A percentile compares a stretch with the other conserved stretches of the same genome.
phyloP scores from a whole-genome alignment of 179 eudicot genomes.

The Nepenthes alata region DNA sequence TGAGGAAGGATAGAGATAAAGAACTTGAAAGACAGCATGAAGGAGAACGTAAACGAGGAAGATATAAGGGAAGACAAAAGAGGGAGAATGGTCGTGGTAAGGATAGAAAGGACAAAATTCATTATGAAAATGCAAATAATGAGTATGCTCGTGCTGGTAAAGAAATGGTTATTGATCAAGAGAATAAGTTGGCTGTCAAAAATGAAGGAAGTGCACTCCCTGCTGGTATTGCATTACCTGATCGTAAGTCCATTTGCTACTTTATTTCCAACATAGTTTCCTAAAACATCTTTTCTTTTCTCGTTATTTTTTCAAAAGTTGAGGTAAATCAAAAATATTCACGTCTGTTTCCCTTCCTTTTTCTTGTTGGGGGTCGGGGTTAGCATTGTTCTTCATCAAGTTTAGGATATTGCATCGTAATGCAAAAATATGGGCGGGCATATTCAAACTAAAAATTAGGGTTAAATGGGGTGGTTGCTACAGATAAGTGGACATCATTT shows the following conservation, averaged over 20 bases:
- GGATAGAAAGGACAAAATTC: constrained; percentile 24
- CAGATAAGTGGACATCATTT: too few species aligned
- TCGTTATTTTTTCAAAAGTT: too few species aligned
- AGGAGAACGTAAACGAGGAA: constrained; percentile 40
- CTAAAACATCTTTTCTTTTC: too few species aligned
- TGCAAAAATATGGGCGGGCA: too few species aligned
- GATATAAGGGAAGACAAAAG: constrained; percentile 31
- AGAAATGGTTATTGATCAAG: constrained; percentile 26
- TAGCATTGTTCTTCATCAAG: too few species aligned
- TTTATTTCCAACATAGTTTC: neutral
- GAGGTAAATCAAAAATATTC: too few species aligned
- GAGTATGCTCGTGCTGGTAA: constrained; percentile 22
- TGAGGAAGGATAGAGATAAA: constrained; percentile 47
- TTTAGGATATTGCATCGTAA: too few species aligned
- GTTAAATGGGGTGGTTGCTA: too few species aligned
- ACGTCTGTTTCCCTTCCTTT: too few species aligned
- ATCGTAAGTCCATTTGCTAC: neutral
- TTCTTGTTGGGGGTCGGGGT: too few species aligned
- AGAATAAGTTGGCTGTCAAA: constrained; percentile 26
- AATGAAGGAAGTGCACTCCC: constrained; percentile 35
- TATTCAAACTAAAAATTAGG: too few species aligned
- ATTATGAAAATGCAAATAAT: constrained; percentile 39
- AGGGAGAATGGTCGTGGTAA: constrained; percentile 41
- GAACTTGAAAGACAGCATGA: constrained; percentile 53
- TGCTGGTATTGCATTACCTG: constrained; percentile 26